phyloP scores from a whole-genome alignment of 2,329 filamentous ascomycete species.

The Botrytis aclada region DNA sequence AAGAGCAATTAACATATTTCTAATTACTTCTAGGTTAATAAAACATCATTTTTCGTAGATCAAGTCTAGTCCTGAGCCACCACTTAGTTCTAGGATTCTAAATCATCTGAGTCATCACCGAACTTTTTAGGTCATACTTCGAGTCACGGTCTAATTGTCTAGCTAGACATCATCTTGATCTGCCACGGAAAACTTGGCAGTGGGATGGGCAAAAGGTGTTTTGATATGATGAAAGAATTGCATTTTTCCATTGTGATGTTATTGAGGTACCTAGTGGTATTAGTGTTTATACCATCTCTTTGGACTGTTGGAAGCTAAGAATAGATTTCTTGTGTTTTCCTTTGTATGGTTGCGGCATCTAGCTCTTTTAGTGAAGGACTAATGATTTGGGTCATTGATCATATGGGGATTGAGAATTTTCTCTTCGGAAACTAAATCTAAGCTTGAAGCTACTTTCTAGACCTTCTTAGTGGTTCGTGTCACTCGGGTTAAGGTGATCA shows the following conservation, averaged over 20 bases:
- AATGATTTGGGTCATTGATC: background rate
- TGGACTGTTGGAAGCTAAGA: background rate
- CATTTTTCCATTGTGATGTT: background rate
- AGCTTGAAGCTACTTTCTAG: background rate
- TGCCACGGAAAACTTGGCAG: background rate
- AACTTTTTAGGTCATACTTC: background rate
- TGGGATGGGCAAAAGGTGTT: no score
- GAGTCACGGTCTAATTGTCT: background rate
- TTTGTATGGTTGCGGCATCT: background rate
- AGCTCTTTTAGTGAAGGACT: background rate
- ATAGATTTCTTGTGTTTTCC: background rate
- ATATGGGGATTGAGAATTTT: no score
- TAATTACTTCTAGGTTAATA: background rate
- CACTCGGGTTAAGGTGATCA: background rate
- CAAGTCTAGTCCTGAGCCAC: background rate
- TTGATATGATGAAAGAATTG: background rate
- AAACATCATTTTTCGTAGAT: background rate
- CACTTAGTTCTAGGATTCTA: background rate
- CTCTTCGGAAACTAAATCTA: background rate
- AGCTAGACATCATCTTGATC: background rate
- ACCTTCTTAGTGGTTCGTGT: background rate
- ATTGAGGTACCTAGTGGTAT: constrained; percentile 8
- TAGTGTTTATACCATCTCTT: background rate
- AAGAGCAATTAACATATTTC: background rate
- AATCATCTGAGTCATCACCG: constrained; percentile 11